These are phyloP conservation scores for Blastobotrys attinorum DNA, from an alignment of 805 yeast genomes.

Conservation along the genomic window DNA sequence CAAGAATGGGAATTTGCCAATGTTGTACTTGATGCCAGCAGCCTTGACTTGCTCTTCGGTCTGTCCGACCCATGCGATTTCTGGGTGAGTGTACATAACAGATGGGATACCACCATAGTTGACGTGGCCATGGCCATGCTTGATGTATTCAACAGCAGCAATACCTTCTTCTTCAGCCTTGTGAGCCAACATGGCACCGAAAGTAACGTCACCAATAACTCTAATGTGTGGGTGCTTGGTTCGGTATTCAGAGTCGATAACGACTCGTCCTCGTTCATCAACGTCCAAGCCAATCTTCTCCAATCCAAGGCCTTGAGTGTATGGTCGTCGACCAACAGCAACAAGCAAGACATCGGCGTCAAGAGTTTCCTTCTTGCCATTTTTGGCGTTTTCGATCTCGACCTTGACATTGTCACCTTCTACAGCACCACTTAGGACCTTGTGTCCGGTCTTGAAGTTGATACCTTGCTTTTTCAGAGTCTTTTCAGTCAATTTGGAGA, in stretches of 20 bases:
- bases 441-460: conserved; percentile 85
- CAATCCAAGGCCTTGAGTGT: conserved; percentile 78
- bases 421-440: conserved; percentile 80
- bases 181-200: conserved; percentile 99
- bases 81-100: conserved; percentile 99
- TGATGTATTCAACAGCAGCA: conserved; percentile 94
- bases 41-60: conserved; percentile 91
- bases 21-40: conserved; percentile 83
- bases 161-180: conserved; percentile 99
- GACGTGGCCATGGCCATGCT: conserved; percentile 93
- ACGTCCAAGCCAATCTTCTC: conserved; percentile 85
- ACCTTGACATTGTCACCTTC: conserved; percentile 83
- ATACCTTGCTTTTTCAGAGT: conserved; percentile 90
- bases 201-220: conserved; percentile 97
- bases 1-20: conserved; percentile 97
- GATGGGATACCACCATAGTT: conserved; percentile 97
- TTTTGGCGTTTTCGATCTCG: conserved; percentile 82
- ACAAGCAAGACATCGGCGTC: conserved; percentile 92
- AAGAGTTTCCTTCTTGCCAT: conserved; percentile 67
- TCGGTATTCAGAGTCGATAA: conserved; percentile 88
- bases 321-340: conserved; percentile 99
- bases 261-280: conserved; percentile 88
- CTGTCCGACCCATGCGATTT: conserved; percentile 99
- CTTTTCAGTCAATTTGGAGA: conserved; percentile 83
- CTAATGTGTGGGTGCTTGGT: conserved; percentile 90